A percentile compares a stretch with the other conserved stretches of the same genome.
Evolutionary conservation across 768 basidiomycete genomes (phyloP).

Genomic region (Lactifluus piperatus): DNA sequence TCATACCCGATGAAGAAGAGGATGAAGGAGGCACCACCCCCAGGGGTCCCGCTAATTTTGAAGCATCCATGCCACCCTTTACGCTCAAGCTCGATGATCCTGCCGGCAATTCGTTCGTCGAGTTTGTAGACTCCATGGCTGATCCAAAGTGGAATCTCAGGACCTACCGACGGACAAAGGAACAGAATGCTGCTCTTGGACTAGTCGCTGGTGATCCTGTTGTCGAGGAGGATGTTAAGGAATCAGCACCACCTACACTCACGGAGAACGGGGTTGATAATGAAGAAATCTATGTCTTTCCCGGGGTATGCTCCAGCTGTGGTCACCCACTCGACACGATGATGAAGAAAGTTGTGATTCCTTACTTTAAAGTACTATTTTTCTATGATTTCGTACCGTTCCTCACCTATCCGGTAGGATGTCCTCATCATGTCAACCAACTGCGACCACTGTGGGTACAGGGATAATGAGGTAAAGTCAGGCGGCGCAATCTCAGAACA

Average conservation of each 20-base stretch:
- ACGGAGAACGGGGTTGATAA: constrained; percentile 32
- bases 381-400: not conserved
- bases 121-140: constrained; percentile 75
- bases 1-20: constrained; percentile 48
- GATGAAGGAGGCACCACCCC: constrained; percentile 33
- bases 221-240: constrained; percentile 15
- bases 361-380: constrained; percentile 77
- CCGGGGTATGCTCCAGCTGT: constrained; percentile 83
- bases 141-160: constrained; percentile 92
- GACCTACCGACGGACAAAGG: constrained; percentile 66
- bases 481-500: constrained; percentile 81
- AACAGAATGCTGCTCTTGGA: constrained; percentile 79
- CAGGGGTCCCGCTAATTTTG: constrained; percentile 30
- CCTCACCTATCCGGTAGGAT: constrained; percentile 45
- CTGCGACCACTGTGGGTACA: constrained; percentile 90
- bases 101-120: constrained; percentile 92
- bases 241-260: constrained; percentile 22
- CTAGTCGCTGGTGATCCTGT: constrained; percentile 43
- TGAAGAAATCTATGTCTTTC: constrained; percentile 88
- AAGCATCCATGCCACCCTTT: constrained; percentile 58
- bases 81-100: constrained; percentile 88
- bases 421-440: constrained; percentile 98
- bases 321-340: constrained; percentile 72
- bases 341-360: constrained; percentile 96
- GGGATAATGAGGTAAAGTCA: constrained; percentile 97